Evolutionary conservation across 2,329 filamentous ascomycete species (phyloP), one percentile per base, ranked within the genome.

Genomic region (Tolypocladium capitatum): DNA sequence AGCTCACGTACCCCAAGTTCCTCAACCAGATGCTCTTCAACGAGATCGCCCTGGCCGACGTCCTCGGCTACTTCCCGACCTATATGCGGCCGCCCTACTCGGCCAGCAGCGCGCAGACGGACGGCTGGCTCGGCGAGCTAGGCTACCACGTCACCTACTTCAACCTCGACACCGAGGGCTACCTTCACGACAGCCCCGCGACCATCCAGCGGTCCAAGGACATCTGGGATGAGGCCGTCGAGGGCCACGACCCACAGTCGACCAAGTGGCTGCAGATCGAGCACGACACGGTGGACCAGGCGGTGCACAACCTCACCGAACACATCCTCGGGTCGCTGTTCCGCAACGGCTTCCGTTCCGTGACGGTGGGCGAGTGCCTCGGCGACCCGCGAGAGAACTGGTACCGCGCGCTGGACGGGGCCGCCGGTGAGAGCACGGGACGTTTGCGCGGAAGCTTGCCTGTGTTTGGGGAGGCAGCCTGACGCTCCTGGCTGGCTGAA

Each of bases 71-170:
- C 52, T 66, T 67, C 48, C 67, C 68, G 5, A 67, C 64, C 0
- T 70, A 70, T 56, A 66, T 73, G 63, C 67, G 69, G 1, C 66
- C 70, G 0, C 70, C 70, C 0, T 72, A 70, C 60, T 71, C 69
- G n/a, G 68, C 67, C 31, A 71, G 68, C 57, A 68, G 67, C 45
- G 49, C 49, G 4, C 60, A 53, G 0, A 69, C 66, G 7, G 66
- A 70, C 43, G 61, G 55, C 20, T 61, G 65, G 60, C 55, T 72
- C 38, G 61, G 55, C 14, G 60, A 62, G 27, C 54, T 80, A 6
- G 73, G 73, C n/a, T 80, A 80, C 60, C 74, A 80, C 56, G 57
- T 80, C 56, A 69, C 71, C 28, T 78, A 79, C 62, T 80, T 78
- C 55, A 73, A 79, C 57, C 64, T 81, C 41, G 78, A 82, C 56